Base-by-base conservation (phyloP, 129 eudicot genomes). In the Centaurea solstitialis region DNA sequence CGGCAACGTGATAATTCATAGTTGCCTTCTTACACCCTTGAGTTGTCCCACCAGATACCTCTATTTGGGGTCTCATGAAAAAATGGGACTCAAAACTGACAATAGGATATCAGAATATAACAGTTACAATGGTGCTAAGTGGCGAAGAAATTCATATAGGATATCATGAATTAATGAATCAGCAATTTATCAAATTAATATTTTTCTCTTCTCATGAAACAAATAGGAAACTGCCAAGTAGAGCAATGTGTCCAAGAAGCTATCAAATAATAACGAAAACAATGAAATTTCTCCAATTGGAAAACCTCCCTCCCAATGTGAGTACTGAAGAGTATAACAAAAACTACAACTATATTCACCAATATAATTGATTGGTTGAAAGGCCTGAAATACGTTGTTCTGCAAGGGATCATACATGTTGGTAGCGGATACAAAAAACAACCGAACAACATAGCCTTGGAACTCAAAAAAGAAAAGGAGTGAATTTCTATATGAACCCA, bases 161-260 rank as follows among this genome's bases (percentile, higher is more conserved):
- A 17, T 6, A 57, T 5, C 9, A 0, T 57, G n/a, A 57, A 57
- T 57, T 9, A 57, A n/a, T n/a, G 18, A 5, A 6, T n/a, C 65
- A 57, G 22, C 65, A 57, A 57, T 57, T 57, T 57, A 57, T n/a
- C 10, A 57, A 57, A 57, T 57, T 57, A 57, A 53, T 17, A 53
- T 53, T 57, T 57, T 57, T 2, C 22, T 57, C 65, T n/a, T 57
- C n/a, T 57, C 7, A 22, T n/a, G 65, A 57, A 57, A 17, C 65
- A 17, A 57, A 57, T 57, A 57, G n/a, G 9, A 57, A 57, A n/a
- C 22, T 57, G 65, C 65, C 21, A n/a, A n/a, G 65, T n/a, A n/a
- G 65, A 57, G 65, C 65, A 57, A 57, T n/a, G 65, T n/a, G 65
- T 57, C 65, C 65, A 57, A 57, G 65, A 57, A 57, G 22, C 65